Evolutionary conservation across 1,284 basidiomycete genomes (phyloP).

Genomic region (Hortiboletus rubellus): DNA sequence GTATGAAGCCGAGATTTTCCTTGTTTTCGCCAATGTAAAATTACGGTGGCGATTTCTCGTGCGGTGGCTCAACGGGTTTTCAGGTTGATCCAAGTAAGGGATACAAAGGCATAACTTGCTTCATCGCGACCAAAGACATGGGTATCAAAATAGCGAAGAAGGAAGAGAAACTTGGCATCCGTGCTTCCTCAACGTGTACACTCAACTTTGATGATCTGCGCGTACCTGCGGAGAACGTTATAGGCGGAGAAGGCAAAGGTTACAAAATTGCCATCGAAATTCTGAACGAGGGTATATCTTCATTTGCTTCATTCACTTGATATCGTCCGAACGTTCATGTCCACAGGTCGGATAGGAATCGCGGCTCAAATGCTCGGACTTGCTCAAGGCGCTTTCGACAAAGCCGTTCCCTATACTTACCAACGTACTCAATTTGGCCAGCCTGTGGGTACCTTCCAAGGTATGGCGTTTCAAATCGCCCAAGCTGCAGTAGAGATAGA

Average conservation of each 20-base stretch:
- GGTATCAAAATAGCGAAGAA: constrained; percentile 98
- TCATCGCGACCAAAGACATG: constrained; percentile 95
- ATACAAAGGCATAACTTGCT: constrained; percentile 99
- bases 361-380: constrained; percentile 97
- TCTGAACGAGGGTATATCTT: constrained; percentile 78
- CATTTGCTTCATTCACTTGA: background rate
- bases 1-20: constrained; percentile 90
- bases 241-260: constrained; percentile 92
- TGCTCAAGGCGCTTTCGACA: constrained; percentile 95
- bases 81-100: constrained; percentile 90
- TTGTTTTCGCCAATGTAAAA: constrained; percentile 90
- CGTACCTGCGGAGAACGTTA: constrained; percentile 90
- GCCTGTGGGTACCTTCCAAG: constrained; percentile 90
- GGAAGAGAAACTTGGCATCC: constrained; percentile 97
- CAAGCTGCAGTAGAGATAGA: constrained; percentile 89
- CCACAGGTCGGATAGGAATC: constrained; percentile 86
- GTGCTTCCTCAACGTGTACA: constrained; percentile 95
- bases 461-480: constrained; percentile 95
- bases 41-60: background rate
- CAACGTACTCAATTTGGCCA: constrained; percentile 94
- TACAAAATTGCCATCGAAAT: constrained; percentile 99
- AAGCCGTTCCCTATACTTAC: constrained; percentile 91
- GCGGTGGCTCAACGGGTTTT: background rate
- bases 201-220: constrained; percentile 96
- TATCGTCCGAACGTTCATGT: background rate